phyloP scores from a whole-genome alignment of 768 basidiomycete species.

The Calocybe indica region DNA sequence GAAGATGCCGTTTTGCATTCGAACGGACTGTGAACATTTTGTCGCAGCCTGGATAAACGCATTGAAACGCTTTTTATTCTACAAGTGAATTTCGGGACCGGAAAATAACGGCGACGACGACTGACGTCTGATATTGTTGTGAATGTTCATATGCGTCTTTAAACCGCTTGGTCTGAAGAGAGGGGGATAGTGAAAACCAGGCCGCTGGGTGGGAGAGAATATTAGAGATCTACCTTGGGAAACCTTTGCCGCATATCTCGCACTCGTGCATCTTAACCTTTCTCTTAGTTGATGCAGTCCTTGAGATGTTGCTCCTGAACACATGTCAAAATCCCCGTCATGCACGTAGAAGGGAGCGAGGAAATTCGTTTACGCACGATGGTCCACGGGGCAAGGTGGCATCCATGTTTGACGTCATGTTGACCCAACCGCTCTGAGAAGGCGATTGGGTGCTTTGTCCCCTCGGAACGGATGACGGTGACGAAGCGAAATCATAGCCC shows the following conservation, averaged over 20 bases:
- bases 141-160: constrained; percentile 53
- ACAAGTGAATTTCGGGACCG: background rate
- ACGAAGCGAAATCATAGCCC: too few species aligned
- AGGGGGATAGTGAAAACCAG: background rate
- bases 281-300: constrained; percentile 21
- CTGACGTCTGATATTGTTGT: constrained; percentile 48
- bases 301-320: too few species aligned
- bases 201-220: background rate
- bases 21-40: constrained; percentile 75
- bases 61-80: constrained; percentile 37
- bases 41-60: constrained; percentile 53
- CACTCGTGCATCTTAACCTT: constrained; percentile 54
- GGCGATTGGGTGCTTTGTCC: background rate
- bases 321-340: too few species aligned
- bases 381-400: background rate
- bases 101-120: constrained; percentile 6
- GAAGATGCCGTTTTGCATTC: constrained; percentile 75
- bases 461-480: too few species aligned
- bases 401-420: constrained; percentile 3
- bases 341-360: too few species aligned
- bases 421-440: background rate
- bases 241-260: constrained; percentile 41
- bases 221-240: constrained; percentile 33
- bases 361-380: too few species aligned
- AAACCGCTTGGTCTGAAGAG: constrained; percentile 45